Base-by-base conservation (phyloP, 805 yeast species). In the Pichia eremophila region DNA sequence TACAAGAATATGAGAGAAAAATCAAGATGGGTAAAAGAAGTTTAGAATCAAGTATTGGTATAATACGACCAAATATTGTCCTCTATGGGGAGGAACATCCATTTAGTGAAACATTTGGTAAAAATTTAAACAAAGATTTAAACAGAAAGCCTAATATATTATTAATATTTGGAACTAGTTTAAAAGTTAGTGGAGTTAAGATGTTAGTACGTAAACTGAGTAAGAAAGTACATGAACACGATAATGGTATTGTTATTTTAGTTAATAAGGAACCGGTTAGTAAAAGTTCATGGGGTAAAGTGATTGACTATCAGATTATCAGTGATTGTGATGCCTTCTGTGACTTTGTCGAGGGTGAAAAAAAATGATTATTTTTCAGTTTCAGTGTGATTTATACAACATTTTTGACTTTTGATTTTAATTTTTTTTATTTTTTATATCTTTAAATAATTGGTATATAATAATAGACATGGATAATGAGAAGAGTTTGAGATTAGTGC, bases 11-110 rank as follows among this genome's bases (percentile, higher is more conserved):
- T 51, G 68, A 74, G 46, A 75, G 75, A 43, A 70, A 96, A 42
- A 67, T 74, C 14, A 70, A 69, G 48, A 64, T 71, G 17, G 98
- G 98, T 4, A 89, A 89, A 63, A 66, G 99, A 47, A 61, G 76
- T 9, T 78, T 85, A 1, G 83, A 86, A 1, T 83, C 86, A 0
- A 69, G 70, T 40, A 77, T 83, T 6, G 99, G 99, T 0, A 65
- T 78, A 27, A 67, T 93, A 40, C 73, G 96, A 48, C 99, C 99
- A 6, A 84, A 84, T 57, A 89, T 91, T 49, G 95, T 91, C 2
- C 71, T 91, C 22, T 91, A 91, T 62, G 97, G 97, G 2, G 98
- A 91, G 60, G 82, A 89, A 57, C 98, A 91, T 64, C 96, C 96
- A 1, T 78, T 79, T 52, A 80, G 89, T 6, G 96, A 87, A 51